Evolutionary conservation across 2,329 filamentous ascomycete species (phyloP), one percentile per base, ranked within the genome.

Genomic region (Sphaerulina vaccinii): DNA sequence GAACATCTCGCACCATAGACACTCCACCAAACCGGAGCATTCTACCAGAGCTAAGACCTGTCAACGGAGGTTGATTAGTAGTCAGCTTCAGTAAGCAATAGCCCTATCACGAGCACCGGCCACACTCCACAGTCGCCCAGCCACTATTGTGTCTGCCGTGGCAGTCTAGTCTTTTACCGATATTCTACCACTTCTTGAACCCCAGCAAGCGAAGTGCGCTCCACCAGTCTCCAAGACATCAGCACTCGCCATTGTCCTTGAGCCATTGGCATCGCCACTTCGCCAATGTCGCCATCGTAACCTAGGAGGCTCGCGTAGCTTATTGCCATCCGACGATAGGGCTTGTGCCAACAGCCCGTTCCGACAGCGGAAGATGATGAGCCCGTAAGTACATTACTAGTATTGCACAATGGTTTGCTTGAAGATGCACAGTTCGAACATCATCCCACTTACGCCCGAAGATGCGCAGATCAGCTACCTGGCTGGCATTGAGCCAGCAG

Each of bases 401-500:
- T 23, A 19, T n/a, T 37, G 16, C 23, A 22, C 18, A n/a, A n/a
- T n/a, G n/a, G n/a, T n/a, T n/a, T n/a, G n/a, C n/a, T n/a, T n/a
- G n/a, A n/a, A n/a, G n/a, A n/a, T n/a, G n/a, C n/a, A n/a, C n/a
- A n/a, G n/a, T n/a, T n/a, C n/a, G n/a, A n/a, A n/a, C n/a, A n/a
- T n/a, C n/a, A n/a, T n/a, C n/a, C n/a, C n/a, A n/a, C n/a, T n/a
- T n/a, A n/a, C n/a, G n/a, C n/a, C n/a, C n/a, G n/a, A n/a, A n/a
- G n/a, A 52, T 52, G 49, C 27, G 27, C 18, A 52, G 42, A 47
- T 22, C 37, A 47, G 49, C 49, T 23, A 46, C 36, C 3, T 52
- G 49, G 49, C 27, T 57, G 51, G 48, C 38, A 33, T 71, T 68
- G 51, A 74, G 39, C 19, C 69, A 54, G 32, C 55, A 55, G 18